Percentiles rank a stretch among this genome's conserved stretches.
phyloP scores from a whole-genome alignment of 768 basidiomycete genomes.

The Rossbeevera mucosa region DNA sequence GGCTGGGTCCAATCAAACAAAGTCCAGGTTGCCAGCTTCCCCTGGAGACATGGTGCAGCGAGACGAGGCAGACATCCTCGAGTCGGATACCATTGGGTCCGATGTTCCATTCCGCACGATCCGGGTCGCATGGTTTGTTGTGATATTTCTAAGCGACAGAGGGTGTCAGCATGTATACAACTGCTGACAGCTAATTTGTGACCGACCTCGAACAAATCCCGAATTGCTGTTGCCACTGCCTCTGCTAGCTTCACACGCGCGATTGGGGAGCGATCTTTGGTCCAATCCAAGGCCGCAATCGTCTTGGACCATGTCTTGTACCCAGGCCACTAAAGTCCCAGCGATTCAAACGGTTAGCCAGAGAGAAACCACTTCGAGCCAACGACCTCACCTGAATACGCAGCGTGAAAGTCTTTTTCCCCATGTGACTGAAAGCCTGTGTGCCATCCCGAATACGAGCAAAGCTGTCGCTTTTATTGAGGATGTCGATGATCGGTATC shows the following conservation, averaged over 20 bases:
- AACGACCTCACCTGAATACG: slow-evolving; percentile 55
- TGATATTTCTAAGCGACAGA: slow-evolving; percentile 12
- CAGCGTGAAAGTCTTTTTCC: slow-evolving; percentile 72
- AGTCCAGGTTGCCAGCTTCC: slow-evolving; percentile 78
- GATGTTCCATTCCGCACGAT: slow-evolving; percentile 18
- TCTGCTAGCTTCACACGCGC: slow-evolving; percentile 70
- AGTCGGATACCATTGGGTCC: slow-evolving; percentile 24
- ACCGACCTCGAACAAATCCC: slow-evolving; percentile 57
- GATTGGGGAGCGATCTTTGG: slow-evolving; percentile 67
- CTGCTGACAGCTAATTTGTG: not conserved
- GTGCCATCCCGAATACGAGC: slow-evolving; percentile 51
- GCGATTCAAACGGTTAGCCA: not conserved
- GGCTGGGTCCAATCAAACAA: slow-evolving; percentile 37
- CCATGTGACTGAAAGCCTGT: slow-evolving; percentile 52
- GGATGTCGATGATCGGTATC: slow-evolving; percentile 56
- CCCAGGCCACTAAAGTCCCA: slow-evolving; percentile 62
- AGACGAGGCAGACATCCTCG: slow-evolving; percentile 49
- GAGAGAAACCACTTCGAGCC: not conserved
- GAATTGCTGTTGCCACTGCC: slow-evolving; percentile 67
- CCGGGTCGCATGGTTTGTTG: slow-evolving; percentile 7
- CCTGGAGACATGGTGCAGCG: slow-evolving; percentile 72
- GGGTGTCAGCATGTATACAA: slow-evolving; percentile 8
- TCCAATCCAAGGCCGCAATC: slow-evolving; percentile 73
- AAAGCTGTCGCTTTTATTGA: slow-evolving; percentile 45
- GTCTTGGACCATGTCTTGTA: slow-evolving; percentile 71